Percentiles rank a stretch among this genome's conserved stretches.
Evolutionary conservation across 108 stramenopile genomes (phyloP).

Genomic region (Nitzschia inconspicua): DNA sequence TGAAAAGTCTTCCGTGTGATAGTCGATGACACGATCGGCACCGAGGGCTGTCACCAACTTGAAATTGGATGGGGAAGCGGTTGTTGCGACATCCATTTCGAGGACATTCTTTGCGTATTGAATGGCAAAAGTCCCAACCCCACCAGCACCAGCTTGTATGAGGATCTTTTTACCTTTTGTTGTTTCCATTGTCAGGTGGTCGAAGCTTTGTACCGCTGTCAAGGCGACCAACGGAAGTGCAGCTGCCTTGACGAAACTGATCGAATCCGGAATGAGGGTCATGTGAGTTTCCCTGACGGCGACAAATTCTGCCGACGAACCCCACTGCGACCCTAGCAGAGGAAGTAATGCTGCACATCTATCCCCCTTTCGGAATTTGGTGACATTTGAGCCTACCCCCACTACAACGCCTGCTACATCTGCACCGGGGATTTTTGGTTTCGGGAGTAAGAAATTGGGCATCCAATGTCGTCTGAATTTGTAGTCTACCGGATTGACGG

Average conservation of each 20-base stretch:
- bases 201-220: conserved; percentile 29
- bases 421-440: conserved; percentile 34
- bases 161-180: conserved; percentile 26
- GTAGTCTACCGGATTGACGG: conserved; percentile 37
- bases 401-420: conserved; percentile 32
- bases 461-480: conserved; percentile 22
- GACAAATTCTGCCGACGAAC: conserved; percentile 27
- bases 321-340: conserved; percentile 17
- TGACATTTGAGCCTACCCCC: conserved; percentile 4
- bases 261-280: background rate
- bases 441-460: conserved; percentile 22
- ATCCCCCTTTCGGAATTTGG: conserved; percentile 23
- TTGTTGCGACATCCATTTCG: conserved; percentile 19
- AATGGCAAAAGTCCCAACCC: conserved; percentile 30
- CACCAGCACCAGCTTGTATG: conserved; percentile 32
- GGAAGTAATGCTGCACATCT: conserved; percentile 40
- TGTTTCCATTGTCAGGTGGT: conserved; percentile 6
- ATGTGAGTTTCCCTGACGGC: conserved; percentile 16
- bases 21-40: conserved; percentile 26
- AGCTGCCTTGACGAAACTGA: conserved; percentile 20
- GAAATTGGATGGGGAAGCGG: conserved; percentile 13
- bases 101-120: conserved; percentile 40
- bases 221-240: conserved; percentile 25
- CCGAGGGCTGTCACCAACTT: conserved; percentile 8
- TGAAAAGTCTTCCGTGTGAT: conserved; percentile 16